Evolutionary conservation across 495 filamentous ascomycete genomes (phyloP), one percentile per base, ranked within the genome.

Genomic region (Tuber calosporum): DNA sequence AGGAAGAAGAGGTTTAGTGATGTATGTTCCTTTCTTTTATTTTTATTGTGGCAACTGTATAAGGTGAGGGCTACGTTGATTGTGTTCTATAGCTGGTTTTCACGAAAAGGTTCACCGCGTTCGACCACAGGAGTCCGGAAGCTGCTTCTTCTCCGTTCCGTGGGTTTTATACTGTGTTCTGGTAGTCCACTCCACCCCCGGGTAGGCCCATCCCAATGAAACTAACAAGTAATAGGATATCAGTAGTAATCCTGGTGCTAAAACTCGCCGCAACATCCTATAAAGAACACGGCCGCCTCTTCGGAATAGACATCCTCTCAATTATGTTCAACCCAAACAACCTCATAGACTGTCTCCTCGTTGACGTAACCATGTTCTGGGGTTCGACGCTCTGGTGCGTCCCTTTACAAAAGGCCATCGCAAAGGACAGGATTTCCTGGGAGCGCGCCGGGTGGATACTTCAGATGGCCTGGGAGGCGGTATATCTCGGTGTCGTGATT

Each of bases 121-220:
- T 93, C 76, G 91, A 93, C 80, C 85, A 88, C 19, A 87, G 89
- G 73, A 91, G 91, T 82, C 84, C 85, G 8, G 81, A 81, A 1
- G 85, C 84, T 19, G 83, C 84, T 19, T 85, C 87, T 22, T 88
- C 86, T 37, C 86, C 88, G 13, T 93, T 92, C 75, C 87, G 90
- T 77, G 91, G 91, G 41, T 93, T 93, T 82, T 93, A 91, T 75
- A 90, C 89, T 1, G 85, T 93, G 7, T 92, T 93, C 82, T 93
- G 91, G 87, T 74, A 72, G 67, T 17, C 45, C 53, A 73, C 30
- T 68, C 62, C 37, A 67, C 43, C 41, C 20, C 39, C 45, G 41
- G 53, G 37, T n/a, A 58, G n/a, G 42, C 11, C 37, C 42, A 67
- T 36, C 73, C 70, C 26, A 17, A 74, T 41, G 20, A 69, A 70